Evolutionary conservation across 2,329 filamentous ascomycete species (phyloP).

Genomic region (Macrophomina pseudophaseolina): DNA sequence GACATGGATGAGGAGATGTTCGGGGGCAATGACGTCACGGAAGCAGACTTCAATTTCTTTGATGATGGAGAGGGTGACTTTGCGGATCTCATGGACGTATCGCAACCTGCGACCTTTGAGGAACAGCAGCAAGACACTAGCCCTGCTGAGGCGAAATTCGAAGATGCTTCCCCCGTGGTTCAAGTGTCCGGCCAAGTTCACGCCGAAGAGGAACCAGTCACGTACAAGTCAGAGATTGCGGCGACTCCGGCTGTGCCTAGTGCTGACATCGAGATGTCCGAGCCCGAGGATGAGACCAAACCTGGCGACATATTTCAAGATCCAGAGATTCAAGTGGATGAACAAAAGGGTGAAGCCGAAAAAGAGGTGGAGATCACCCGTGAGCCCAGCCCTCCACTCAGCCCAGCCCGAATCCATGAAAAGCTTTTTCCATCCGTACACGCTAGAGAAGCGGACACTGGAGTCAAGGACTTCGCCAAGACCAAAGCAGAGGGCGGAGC

Average conservation of each 20-base stretch:
- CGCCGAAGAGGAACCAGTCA: conserved; percentile 23
- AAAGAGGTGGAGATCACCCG: conserved; percentile 1
- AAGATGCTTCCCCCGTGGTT: conserved; percentile 25
- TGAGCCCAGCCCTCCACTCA: conserved; percentile 22
- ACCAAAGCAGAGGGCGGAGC: conserved; percentile 42
- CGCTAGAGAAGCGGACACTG: neutral
- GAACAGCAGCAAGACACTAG: conserved; percentile 30
- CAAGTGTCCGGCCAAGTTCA: conserved; percentile 17
- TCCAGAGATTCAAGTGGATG: neutral
- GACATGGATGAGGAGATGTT: conserved; percentile 72
- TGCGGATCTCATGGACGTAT: conserved; percentile 39
- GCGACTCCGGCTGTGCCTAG: neutral
- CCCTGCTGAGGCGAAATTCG: conserved; percentile 19
- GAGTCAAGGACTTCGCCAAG: neutral
- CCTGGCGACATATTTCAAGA: neutral
- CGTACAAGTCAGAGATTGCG: conserved; percentile 5
- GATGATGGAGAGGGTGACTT: conserved; percentile 63
- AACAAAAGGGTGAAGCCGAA: neutral
- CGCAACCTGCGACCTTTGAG: conserved; percentile 22
- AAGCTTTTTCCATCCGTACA: conserved; percentile 18
- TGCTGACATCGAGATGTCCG: conserved; percentile 9
- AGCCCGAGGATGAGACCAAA: neutral
- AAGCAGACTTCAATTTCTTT: conserved; percentile 85
- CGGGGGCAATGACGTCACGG: conserved; percentile 75
- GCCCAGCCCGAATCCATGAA: conserved; percentile 20